These are phyloP conservation scores for Ilex asprella DNA, from an alignment of 257 asterid species.

Conservation along the genomic window DNA sequence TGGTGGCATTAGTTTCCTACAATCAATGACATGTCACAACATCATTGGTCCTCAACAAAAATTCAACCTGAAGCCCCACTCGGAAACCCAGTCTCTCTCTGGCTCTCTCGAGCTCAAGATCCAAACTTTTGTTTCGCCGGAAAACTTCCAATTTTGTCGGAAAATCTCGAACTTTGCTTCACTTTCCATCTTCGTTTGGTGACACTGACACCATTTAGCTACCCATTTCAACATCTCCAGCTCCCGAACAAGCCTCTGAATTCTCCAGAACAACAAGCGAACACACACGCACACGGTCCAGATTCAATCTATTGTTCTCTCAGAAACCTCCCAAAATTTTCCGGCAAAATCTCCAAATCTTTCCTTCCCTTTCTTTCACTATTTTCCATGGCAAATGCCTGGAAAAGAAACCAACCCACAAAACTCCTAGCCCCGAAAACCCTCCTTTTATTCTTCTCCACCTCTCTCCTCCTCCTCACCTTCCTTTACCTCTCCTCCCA, in stretches of 20 bases:
- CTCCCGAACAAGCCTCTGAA: too few relatives aligned
- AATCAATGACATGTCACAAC: too few relatives aligned
- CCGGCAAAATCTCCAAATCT: neutral
- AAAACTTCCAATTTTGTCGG: neutral
- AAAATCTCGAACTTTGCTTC: too few relatives aligned
- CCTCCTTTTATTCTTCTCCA: constrained; percentile 67
- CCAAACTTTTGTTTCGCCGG: neutral
- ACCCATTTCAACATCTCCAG: neutral
- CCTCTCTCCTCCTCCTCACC: constrained; percentile 57
- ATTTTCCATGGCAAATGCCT: constrained; percentile 74
- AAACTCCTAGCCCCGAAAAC: constrained; percentile 55
- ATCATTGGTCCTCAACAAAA: too few relatives aligned
- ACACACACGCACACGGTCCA: too few relatives aligned
- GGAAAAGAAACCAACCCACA: constrained; percentile 74
- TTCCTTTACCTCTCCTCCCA: constrained; percentile 71
- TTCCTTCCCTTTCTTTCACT: neutral
- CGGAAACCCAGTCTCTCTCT: neutral
- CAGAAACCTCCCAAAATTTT: too few relatives aligned
- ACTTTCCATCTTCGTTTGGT: neutral
- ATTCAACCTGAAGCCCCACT: too few relatives aligned
- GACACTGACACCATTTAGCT: neutral
- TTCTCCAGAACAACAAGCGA: too few relatives aligned
- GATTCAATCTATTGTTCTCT: too few relatives aligned
- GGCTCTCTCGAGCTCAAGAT: neutral
- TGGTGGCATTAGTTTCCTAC: too few relatives aligned